Conservation (phyloP, 2,329 filamentous ascomycete genomes). For the Saccharata proteae region DNA sequence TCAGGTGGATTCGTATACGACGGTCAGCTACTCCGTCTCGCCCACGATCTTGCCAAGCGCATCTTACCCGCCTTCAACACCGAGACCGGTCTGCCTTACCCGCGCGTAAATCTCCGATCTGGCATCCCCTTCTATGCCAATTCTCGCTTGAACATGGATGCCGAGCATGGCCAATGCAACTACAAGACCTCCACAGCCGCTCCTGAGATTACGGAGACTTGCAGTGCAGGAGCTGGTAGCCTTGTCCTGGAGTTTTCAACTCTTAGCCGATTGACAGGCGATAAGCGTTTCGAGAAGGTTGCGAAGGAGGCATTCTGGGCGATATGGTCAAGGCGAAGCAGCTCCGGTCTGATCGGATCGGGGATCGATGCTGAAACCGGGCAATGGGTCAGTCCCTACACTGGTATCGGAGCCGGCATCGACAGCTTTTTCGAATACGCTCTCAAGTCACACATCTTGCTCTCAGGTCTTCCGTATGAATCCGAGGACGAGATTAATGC, state of each 20-base stretch:
- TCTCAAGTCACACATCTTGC: slow-evolving; percentile 80
- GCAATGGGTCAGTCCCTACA: slow-evolving; percentile 74
- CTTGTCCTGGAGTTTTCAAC: slow-evolving; percentile 88
- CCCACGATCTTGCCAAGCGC: slow-evolving; percentile 70
- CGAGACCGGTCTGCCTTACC: slow-evolving; percentile 82
- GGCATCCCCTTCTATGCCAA: slow-evolving; percentile 90
- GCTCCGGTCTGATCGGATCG: slow-evolving; percentile 76
- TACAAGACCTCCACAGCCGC: slow-evolving; percentile 31
- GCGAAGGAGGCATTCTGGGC: slow-evolving; percentile 94
- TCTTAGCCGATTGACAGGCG: slow-evolving; percentile 75
- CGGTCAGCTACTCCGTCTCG: slow-evolving; percentile 80
- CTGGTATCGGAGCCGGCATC: slow-evolving; percentile 92
- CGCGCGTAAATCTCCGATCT: slow-evolving; percentile 78
- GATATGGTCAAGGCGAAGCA: slow-evolving; percentile 80
- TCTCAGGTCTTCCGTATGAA: slow-evolving; percentile 53
- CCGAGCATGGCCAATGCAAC: slow-evolving; percentile 35
- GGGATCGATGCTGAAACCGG: slow-evolving; percentile 88
- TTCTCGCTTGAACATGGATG: slow-evolving; percentile 58
- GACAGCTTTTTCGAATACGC: slow-evolving; percentile 99
- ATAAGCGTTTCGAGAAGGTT: slow-evolving; percentile 74
- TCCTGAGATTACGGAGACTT: slow-evolving; percentile 83
- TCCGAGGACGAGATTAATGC: slow-evolving; percentile 45
- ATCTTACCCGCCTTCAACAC: slow-evolving; percentile 89
- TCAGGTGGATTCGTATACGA: slow-evolving; percentile 69
- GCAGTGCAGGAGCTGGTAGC: slow-evolving; percentile 92